Evolutionary conservation across 495 filamentous ascomycete genomes (phyloP).

Genomic region (Cercophora sp.): DNA sequence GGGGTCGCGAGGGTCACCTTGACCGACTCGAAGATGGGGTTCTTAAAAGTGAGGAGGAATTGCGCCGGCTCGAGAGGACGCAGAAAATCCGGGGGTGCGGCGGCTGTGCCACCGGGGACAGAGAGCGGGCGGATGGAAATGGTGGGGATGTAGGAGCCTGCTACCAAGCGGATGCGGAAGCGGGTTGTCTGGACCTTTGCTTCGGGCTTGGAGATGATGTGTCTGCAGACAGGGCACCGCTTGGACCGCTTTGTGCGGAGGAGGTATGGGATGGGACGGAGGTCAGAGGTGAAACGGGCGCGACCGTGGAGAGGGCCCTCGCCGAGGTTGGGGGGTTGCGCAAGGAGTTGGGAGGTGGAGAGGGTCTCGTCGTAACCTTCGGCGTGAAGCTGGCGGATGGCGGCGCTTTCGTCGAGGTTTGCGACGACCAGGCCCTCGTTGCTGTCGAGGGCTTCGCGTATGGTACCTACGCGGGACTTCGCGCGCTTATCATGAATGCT

Average conservation of each 20-base stretch:
- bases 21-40: conserved; percentile 88
- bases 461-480: conserved; percentile 61
- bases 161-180: conserved; percentile 85
- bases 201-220: conserved; percentile 95
- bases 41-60: conserved; percentile 82
- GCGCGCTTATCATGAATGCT: conserved; percentile 58
- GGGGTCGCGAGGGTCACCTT: conserved; percentile 86
- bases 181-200: conserved; percentile 78
- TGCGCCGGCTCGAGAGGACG: conserved; percentile 68
- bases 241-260: conserved; percentile 90
- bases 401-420: conserved; percentile 47
- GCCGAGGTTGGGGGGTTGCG: conserved; percentile 44
- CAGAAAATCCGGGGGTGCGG: conserved; percentile 38
- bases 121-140: conserved; percentile 65
- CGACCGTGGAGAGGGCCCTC: conserved; percentile 44
- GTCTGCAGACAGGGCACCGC: conserved; percentile 85
- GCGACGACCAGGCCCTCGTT: conserved; percentile 64
- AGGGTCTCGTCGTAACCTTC: conserved; percentile 42
- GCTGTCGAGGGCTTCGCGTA: conserved; percentile 70
- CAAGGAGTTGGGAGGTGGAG: conserved; percentile 27
- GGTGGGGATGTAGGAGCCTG: conserved; percentile 81
- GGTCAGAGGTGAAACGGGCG: conserved; percentile 54
- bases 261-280: conserved; percentile 74
- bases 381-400: conserved; percentile 42
- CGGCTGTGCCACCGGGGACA: conserved; percentile 27